Percentiles rank a stretch among this genome's conserved stretches.
Evolutionary conservation across 192 early-diverging fungal genomes (phyloP).

Genomic region (Backusella tarrabulga): DNA sequence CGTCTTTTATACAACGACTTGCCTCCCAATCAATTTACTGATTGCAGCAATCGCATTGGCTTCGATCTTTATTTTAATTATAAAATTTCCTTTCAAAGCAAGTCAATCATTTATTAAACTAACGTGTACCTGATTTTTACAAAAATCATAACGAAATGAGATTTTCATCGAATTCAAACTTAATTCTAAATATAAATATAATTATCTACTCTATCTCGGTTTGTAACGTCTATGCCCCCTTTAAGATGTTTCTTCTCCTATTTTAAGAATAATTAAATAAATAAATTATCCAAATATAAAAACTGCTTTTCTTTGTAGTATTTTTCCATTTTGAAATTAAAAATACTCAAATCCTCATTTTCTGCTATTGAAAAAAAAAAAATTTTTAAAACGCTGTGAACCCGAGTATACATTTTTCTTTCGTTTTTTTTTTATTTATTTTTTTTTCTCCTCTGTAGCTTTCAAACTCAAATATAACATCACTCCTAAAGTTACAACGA

Average conservation of each 20-base stretch:
- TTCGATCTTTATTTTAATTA: not conserved
- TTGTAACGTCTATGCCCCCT: not conserved
- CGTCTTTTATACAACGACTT: not conserved
- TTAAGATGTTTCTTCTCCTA: not conserved
- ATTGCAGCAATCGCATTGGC: not conserved
- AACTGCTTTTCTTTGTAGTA: not conserved
- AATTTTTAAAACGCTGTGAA: not conserved
- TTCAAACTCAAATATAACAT: not conserved
- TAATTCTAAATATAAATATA: not conserved
- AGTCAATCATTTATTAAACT: not conserved
- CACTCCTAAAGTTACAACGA: not conserved
- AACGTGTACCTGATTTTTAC: not conserved
- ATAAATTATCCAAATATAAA: not conserved
- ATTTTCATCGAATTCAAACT: not conserved
- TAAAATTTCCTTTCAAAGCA: not conserved
- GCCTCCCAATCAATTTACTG: not conserved
- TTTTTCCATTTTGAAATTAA: not conserved
- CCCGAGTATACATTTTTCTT: too few relatives aligned
- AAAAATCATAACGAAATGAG: not conserved
- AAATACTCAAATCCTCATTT: not conserved
- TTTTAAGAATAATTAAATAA: slow-evolving; percentile 4
- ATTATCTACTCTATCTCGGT: not conserved
- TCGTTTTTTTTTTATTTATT: not conserved
- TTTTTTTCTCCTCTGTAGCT: not conserved
- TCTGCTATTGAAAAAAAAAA: not conserved